Evolutionary conservation across 176 grass and related monocot species (phyloP).

Genomic region (Avena atlantica): DNA sequence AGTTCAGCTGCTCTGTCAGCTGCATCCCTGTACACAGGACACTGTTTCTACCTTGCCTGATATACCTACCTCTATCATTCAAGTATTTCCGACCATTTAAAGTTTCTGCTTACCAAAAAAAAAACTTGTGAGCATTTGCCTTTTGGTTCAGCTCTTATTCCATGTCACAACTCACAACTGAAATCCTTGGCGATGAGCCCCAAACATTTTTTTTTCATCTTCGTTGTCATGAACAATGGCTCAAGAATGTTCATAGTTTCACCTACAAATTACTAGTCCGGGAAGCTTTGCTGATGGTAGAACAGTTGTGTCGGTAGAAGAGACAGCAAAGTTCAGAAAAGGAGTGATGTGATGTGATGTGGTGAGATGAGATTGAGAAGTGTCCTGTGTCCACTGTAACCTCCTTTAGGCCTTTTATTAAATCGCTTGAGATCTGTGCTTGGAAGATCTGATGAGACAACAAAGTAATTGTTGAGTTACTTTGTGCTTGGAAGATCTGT

Average conservation of each 20-base stretch:
- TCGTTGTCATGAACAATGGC: neutral
- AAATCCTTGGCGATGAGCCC: too few species aligned
- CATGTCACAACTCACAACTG: neutral
- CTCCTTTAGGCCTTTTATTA: neutral
- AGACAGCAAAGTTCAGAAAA: slow-evolving; percentile 1
- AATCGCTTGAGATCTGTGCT: slow-evolving; percentile 25
- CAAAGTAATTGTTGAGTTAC: slow-evolving; percentile 6
- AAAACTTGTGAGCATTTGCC: neutral
- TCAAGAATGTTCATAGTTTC: neutral
- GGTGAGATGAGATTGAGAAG: neutral
- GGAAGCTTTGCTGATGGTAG: neutral
- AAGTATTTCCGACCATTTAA: neutral
- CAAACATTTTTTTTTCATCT: too few species aligned
- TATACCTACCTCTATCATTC: neutral
- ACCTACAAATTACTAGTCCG: neutral
- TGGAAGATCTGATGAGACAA: neutral
- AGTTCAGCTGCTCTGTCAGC: slow-evolving; percentile 14
- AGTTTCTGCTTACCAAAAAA: neutral
- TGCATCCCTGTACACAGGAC: slow-evolving; percentile 14
- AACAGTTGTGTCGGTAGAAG: neutral
- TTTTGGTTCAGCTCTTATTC: too few species aligned
- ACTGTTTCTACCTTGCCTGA: neutral
- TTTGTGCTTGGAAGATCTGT: neutral
- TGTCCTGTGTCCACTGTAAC: slow-evolving; percentile 31
- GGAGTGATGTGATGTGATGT: neutral